phyloP scores from a whole-genome alignment of 2,329 filamentous ascomycete species.

The Verticillium nubilum region DNA sequence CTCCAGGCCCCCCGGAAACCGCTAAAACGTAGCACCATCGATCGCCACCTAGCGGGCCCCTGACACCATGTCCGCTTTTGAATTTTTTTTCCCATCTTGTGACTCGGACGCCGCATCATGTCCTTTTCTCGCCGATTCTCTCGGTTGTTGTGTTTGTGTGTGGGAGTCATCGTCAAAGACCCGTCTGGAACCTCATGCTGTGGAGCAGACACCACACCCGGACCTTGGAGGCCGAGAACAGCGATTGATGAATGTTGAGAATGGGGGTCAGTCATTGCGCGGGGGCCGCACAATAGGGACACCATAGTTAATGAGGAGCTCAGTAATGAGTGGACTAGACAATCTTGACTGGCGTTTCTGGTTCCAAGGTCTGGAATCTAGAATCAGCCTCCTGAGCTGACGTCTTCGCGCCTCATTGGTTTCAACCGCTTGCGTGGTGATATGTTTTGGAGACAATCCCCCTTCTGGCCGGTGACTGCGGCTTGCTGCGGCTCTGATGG shows the following conservation, averaged over 20 bases:
- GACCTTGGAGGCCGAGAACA: background rate
- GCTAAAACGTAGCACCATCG: slow-evolving; percentile 5
- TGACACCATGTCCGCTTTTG: slow-evolving; percentile 1
- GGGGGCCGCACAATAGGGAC: no score
- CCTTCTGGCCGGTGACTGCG: background rate
- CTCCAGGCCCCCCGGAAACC: slow-evolving; percentile 2
- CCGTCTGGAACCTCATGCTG: background rate
- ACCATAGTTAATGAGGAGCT: no score
- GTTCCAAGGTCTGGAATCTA: background rate
- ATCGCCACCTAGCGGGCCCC: background rate
- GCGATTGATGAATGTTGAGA: background rate
- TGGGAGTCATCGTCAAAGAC: background rate
- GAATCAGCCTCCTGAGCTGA: background rate
- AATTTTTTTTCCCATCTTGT: background rate
- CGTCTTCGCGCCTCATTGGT: background rate
- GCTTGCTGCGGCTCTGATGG: background rate
- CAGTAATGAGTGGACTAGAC: no score
- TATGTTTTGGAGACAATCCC: background rate
- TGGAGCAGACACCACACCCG: background rate
- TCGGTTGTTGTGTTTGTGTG: background rate
- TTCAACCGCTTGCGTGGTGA: background rate
- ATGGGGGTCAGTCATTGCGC: background rate
- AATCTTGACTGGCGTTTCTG: background rate
- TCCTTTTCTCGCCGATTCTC: background rate
- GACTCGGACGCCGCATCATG: background rate